Evolutionary conservation across 2,329 filamentous ascomycete species (phyloP).

Genomic region (Alternaria triticimaculans): DNA sequence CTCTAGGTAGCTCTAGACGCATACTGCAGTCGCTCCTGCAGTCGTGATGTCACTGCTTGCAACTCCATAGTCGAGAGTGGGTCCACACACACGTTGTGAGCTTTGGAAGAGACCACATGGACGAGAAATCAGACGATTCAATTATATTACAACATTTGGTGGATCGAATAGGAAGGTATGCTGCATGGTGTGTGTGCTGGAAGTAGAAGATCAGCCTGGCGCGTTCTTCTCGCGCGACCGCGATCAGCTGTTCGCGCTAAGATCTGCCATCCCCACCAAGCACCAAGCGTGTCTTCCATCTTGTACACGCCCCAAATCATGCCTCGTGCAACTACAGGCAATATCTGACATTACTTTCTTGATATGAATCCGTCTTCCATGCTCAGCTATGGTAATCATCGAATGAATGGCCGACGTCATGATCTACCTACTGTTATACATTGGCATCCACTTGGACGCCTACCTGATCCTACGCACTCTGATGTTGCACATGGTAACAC

Average conservation of each 20-base stretch:
- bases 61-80: constrained; percentile 7
- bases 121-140: background rate
- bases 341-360: too few species aligned
- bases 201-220: background rate
- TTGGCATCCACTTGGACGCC: too few species aligned
- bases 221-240: background rate
- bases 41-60: constrained; percentile 27
- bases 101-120: background rate
- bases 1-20: background rate
- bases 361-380: too few species aligned
- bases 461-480: too few species aligned
- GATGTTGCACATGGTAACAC: too few species aligned
- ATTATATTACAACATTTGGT: background rate
- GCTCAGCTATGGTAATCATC: too few species aligned
- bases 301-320: too few species aligned
- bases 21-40: constrained; percentile 11
- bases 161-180: background rate
- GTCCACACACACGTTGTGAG: background rate
- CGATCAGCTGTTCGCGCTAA: constrained; percentile 3
- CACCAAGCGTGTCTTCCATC: too few species aligned
- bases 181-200: background rate
- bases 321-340: too few species aligned
- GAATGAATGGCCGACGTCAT: too few species aligned
- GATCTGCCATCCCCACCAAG: background rate
- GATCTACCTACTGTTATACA: too few species aligned